phyloP scores from a whole-genome alignment of 1,284 basidiomycete genomes.

The Ustilago xerochloae region DNA sequence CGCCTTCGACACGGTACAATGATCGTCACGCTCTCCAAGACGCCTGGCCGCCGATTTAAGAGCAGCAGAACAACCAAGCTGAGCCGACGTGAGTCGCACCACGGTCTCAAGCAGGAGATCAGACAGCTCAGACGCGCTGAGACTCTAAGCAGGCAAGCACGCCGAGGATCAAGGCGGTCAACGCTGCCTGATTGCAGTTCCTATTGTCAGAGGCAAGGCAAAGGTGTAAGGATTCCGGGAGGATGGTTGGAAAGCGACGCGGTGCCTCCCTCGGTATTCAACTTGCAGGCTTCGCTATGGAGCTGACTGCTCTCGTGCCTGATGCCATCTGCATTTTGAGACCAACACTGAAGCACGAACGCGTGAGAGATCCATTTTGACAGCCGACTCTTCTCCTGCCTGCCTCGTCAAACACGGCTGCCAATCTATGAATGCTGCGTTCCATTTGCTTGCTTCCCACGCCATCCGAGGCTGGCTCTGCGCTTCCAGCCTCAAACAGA shows the following conservation, averaged over 20 bases:
- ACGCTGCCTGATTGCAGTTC: no score
- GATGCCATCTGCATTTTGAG: conserved; percentile 31
- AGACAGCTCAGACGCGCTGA: no score
- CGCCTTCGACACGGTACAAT: not conserved
- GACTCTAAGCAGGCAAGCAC: not conserved
- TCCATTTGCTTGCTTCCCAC: conserved; percentile 8
- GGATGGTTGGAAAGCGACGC: not conserved
- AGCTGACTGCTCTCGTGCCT: not conserved
- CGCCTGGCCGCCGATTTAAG: no score
- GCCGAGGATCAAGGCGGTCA: conserved; percentile 1
- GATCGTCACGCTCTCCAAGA: not conserved
- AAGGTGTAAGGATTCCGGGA: not conserved
- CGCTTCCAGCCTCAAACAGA: not conserved
- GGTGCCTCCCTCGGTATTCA: not conserved
- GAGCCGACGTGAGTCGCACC: no score
- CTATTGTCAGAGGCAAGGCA: not conserved
- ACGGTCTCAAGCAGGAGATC: no score
- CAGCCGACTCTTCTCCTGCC: not conserved
- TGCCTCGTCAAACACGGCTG: no score
- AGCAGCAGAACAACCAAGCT: no score
- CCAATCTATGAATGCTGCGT: no score
- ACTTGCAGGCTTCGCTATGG: not conserved
- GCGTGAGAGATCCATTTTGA: conserved; percentile 2
- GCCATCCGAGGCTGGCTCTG: conserved; percentile 3
- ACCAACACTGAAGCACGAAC: conserved; percentile 20